Conservation (phyloP, 129 eudicot genomes). For the Lactuca saligna region DNA sequence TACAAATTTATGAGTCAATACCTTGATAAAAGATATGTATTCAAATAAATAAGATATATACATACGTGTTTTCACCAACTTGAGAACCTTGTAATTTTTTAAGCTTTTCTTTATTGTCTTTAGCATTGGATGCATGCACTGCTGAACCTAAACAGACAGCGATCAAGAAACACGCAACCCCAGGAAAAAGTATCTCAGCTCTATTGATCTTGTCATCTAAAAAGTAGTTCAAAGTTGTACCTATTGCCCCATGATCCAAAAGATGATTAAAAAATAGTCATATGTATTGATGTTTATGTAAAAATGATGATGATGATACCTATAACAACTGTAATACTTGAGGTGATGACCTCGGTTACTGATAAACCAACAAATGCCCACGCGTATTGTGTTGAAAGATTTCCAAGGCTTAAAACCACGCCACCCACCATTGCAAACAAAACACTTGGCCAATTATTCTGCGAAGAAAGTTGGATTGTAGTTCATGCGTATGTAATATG, state of each 20-base stretch:
- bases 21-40: neutral
- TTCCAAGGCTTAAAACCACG: conserved; percentile 62
- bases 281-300: neutral
- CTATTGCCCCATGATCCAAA: conserved; percentile 29
- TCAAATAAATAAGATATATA: conserved; percentile 23
- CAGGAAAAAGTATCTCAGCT: conserved; percentile 81
- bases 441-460: conserved; percentile 84
- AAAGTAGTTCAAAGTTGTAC: conserved; percentile 83
- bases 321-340: conserved; percentile 72
- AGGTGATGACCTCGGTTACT: conserved; percentile 55
- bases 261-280: neutral
- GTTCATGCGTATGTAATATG: neutral
- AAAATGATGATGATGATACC: conserved; percentile 36
- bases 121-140: conserved; percentile 73
- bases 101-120: conserved; percentile 67
- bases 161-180: conserved; percentile 79
- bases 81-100: conserved; percentile 22
- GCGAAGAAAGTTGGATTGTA: neutral
- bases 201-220: conserved; percentile 73
- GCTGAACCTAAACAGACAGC: conserved; percentile 76
- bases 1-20: neutral
- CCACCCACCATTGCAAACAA: conserved; percentile 88
- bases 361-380: conserved; percentile 87
- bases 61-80: conserved; percentile 41
- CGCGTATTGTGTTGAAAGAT: conserved; percentile 76